phyloP scores from a whole-genome alignment of 495 filamentous ascomycete genomes.

The Paragyromitra xinjiangensis region DNA sequence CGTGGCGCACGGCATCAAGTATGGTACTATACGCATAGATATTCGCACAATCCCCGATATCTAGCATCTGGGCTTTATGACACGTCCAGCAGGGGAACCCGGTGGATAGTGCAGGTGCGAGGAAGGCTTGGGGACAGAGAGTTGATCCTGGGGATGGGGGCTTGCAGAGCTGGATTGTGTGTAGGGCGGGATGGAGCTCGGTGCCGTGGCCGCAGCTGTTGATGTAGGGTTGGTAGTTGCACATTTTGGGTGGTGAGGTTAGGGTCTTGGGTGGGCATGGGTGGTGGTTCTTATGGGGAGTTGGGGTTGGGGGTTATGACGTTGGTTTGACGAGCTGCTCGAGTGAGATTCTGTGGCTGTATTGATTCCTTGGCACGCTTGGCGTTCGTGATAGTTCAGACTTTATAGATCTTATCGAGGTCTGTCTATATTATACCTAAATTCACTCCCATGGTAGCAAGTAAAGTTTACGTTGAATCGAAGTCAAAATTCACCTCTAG shows the following conservation, averaged over 20 bases:
- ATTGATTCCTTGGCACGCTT: not conserved
- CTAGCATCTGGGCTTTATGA: not conserved
- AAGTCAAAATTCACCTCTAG: not conserved
- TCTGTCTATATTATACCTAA: not conserved
- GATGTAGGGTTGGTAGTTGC: slow-evolving; percentile 3
- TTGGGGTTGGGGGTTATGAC: not conserved
- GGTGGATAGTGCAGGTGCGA: not conserved
- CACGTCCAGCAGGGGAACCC: not conserved
- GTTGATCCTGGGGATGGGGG: not conserved
- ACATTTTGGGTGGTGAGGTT: not conserved
- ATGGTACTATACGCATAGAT: not conserved
- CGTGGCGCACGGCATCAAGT: not conserved
- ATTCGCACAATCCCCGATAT: not conserved
- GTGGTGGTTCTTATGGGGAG: not conserved
- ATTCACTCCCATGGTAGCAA: not conserved
- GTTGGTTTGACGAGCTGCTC: not conserved
- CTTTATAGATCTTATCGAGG: too few species aligned
- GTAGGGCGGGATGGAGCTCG: not conserved
- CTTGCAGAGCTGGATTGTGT: not conserved
- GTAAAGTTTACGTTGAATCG: not conserved
- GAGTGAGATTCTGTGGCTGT: not conserved
- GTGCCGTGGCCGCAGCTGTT: not conserved
- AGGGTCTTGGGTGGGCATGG: not conserved
- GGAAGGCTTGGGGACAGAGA: not conserved
- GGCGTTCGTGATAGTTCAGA: not conserved